These are phyloP conservation scores for Dipteronia dyeriana DNA, from an alignment of 345 rosid genomes.

Conservation along the genomic window DNA sequence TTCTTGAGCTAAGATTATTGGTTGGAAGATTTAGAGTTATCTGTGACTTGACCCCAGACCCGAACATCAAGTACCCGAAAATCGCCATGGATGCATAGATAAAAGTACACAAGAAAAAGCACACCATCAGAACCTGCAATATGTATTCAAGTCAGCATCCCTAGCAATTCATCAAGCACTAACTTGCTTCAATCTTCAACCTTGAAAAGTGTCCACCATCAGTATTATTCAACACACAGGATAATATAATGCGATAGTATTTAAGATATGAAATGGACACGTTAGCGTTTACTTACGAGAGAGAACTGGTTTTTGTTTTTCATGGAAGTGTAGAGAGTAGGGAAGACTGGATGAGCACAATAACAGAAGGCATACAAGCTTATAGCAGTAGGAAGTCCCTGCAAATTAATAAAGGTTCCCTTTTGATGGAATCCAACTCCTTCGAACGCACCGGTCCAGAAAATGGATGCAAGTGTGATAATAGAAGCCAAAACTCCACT, in stretches of 20 bases:
- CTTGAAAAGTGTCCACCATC: too few relatives aligned
- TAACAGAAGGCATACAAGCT: slow-evolving; percentile 92
- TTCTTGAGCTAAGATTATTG: slow-evolving; percentile 42
- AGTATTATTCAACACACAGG: too few relatives aligned
- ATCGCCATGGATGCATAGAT: slow-evolving; percentile 55
- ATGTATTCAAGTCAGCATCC: too few relatives aligned
- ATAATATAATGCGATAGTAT: too few relatives aligned
- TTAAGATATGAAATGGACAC: too few relatives aligned
- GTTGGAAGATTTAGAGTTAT: slow-evolving; percentile 60
- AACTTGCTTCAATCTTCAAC: too few relatives aligned
- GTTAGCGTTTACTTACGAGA: slow-evolving; percentile 46
- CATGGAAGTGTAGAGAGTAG: slow-evolving; percentile 81
- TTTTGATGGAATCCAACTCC: slow-evolving; percentile 67
- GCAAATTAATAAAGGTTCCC: slow-evolving; percentile 46
- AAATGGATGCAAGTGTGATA: slow-evolving; percentile 64
- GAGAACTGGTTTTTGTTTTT: slow-evolving; percentile 78
- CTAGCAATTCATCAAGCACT: too few relatives aligned
- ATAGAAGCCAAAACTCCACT: slow-evolving; percentile 87
- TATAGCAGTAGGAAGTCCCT: slow-evolving; percentile 69
- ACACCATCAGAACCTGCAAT: slow-evolving; percentile 51
- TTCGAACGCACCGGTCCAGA: slow-evolving; percentile 68
- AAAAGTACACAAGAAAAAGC: slow-evolving; percentile 52
- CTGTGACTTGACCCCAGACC: slow-evolving; percentile 48
- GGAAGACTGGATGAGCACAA: slow-evolving; percentile 91
- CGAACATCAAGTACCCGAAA: slow-evolving; percentile 65